phyloP scores from a whole-genome alignment of 2,329 filamentous ascomycete genomes.

The Talaromyces amestolkiae region DNA sequence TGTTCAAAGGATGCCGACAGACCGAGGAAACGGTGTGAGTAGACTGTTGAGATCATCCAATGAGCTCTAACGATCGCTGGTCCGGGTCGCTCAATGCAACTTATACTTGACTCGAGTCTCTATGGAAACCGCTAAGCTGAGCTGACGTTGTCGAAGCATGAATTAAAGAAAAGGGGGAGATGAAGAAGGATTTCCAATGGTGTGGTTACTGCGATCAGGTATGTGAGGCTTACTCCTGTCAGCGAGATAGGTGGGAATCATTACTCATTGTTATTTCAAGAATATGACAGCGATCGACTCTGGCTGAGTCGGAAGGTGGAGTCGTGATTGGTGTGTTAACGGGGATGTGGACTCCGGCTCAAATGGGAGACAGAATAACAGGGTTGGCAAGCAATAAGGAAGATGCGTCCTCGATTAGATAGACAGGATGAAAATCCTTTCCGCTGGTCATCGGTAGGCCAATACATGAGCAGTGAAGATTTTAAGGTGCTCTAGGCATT shows the following conservation, averaged over 20 bases:
- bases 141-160: not conserved
- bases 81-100: not conserved
- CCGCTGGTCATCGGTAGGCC: conserved; percentile 6
- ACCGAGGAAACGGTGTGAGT: conserved; percentile 7
- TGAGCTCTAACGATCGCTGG: not conserved
- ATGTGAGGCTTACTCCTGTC: conserved; percentile 12
- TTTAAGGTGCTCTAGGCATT: not conserved
- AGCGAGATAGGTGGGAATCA: not conserved
- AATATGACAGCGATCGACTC: conserved; percentile 13
- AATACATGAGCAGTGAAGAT: not conserved
- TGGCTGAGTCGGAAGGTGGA: conserved; percentile 1
- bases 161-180: conserved; percentile 4
- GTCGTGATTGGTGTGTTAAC: conserved; percentile 15
- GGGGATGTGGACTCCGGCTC: conserved; percentile 1
- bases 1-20: conserved; percentile 3
- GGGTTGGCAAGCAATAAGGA: not conserved
- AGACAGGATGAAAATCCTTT: conserved; percentile 4
- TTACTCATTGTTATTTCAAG: not conserved
- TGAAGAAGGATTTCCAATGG: not conserved
- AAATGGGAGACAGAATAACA: not conserved
- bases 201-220: not conserved
- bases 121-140: not conserved
- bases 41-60: not conserved
- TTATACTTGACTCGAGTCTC: not conserved
- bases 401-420: not conserved